Percentiles rank a stretch among this genome's conserved stretches.
phyloP scores from a whole-genome alignment of 352 stramenopile species.

The Phytopythium litorale region DNA sequence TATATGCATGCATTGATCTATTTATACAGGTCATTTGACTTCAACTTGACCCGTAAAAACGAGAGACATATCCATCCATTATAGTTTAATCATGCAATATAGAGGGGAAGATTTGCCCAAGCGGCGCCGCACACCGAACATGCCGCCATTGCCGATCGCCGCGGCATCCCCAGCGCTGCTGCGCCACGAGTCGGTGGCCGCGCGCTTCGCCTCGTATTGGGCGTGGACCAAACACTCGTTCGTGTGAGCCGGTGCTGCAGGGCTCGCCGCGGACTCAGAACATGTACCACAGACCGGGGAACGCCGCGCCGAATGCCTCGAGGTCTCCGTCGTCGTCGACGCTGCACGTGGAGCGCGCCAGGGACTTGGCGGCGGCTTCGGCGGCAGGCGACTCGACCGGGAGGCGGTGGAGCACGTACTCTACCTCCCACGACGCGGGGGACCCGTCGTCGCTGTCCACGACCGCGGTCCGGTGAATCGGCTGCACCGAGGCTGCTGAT shows the following conservation, averaged over 20 bases:
- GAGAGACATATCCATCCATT: not conserved
- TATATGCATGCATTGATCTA: not conserved
- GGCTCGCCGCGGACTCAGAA: constrained; percentile 12
- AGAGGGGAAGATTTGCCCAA: not conserved
- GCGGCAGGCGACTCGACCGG: constrained; percentile 24
- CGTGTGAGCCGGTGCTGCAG: too few species aligned
- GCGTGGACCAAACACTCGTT: not conserved
- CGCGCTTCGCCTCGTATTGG: not conserved
- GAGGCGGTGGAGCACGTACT: constrained; percentile 43
- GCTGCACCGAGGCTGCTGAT: constrained; percentile 6
- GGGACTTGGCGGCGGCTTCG: constrained; percentile 17
- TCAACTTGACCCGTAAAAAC: too few species aligned
- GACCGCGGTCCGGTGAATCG: constrained; percentile 20
- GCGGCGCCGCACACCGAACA: not conserved
- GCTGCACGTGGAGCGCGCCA: constrained; percentile 26
- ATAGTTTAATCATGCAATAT: not conserved
- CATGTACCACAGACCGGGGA: constrained; percentile 49
- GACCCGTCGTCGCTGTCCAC: constrained; percentile 14
- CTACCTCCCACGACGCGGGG: constrained; percentile 21
- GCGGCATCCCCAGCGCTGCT: not conserved
- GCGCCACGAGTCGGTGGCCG: too few species aligned
- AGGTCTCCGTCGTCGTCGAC: constrained; percentile 50
- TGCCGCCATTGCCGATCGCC: not conserved
- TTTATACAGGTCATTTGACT: not conserved
- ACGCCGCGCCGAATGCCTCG: constrained; percentile 36